Evolutionary conservation across 176 grass and related monocot genomes (phyloP).

Genomic region (Pharus latifolius): DNA sequence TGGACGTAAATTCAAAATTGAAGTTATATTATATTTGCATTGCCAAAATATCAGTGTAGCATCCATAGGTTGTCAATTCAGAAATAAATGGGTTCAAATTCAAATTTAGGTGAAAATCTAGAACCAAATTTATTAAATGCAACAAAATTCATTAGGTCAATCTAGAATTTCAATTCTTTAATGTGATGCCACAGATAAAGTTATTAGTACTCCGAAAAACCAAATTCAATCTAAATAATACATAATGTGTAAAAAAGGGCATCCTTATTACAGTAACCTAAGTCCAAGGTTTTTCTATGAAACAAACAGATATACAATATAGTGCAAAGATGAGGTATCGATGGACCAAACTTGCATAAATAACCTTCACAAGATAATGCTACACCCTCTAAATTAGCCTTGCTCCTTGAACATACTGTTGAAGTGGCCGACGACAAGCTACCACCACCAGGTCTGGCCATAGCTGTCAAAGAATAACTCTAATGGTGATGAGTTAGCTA

Average conservation of each 20-base stretch:
- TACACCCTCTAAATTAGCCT: background rate
- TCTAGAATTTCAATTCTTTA: background rate
- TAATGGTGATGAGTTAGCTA: no score
- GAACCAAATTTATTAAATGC: no score
- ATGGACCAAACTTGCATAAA: background rate
- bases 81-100: no score
- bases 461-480: background rate
- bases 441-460: background rate
- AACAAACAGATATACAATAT: background rate
- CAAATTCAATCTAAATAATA: constrained; percentile 2
- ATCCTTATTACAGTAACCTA: background rate
- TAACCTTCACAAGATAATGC: background rate
- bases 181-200: no score
- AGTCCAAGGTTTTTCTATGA: background rate
- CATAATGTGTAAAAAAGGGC: background rate
- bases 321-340: no score
- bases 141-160: background rate
- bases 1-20: no score
- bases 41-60: no score
- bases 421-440: background rate
- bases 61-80: no score
- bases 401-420: background rate
- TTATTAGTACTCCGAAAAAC: no score
- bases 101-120: no score
- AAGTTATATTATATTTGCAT: no score